A percentile compares a stretch with the other conserved stretches of the same genome.
These are phyloP conservation scores for Fomitiporia mediterranea DNA, from an alignment of 1,284 basidiomycete species.

Conservation along the genomic window DNA sequence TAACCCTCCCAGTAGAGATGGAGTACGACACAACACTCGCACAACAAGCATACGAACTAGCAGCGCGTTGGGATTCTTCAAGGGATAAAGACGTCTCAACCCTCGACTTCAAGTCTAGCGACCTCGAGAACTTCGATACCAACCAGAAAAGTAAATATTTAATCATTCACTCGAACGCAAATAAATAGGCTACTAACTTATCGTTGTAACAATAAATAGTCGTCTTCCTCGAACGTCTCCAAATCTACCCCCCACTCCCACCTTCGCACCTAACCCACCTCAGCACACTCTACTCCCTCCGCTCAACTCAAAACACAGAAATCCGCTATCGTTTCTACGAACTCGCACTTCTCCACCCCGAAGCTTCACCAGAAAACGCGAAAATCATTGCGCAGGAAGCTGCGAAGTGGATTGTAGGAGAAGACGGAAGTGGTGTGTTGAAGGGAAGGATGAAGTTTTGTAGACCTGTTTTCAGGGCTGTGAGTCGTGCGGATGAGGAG, in stretches of 20 bases:
- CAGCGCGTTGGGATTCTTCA: constrained; percentile 71
- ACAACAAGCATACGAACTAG: constrained; percentile 64
- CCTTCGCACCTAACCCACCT: constrained; percentile 50
- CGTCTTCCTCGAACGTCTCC: constrained; percentile 71
- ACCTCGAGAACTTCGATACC: constrained; percentile 56
- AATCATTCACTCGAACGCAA: too few species aligned
- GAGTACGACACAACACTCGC: constrained; percentile 83
- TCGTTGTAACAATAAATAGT: constrained; percentile 36
- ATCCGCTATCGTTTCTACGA: constrained; percentile 70
- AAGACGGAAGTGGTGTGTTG: constrained; percentile 50
- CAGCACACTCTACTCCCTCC: constrained; percentile 49
- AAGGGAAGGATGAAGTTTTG: constrained; percentile 84
- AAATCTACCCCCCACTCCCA: constrained; percentile 51
- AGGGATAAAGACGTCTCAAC: constrained; percentile 44
- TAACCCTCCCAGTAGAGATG: constrained; percentile 73
- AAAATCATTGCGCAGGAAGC: constrained; percentile 46
- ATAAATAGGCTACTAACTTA: too few species aligned
- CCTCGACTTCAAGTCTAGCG: constrained; percentile 46
- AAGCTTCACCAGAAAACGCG: constrained; percentile 40
- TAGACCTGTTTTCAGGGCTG: constrained; percentile 55
- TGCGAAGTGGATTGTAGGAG: constrained; percentile 65
- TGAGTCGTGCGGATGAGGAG: constrained; percentile 50
- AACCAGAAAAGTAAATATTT: constrained; percentile 61
- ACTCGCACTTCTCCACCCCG: constrained; percentile 49
- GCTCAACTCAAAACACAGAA: constrained; percentile 58